These are phyloP conservation scores for Cucumis sativus DNA, from an alignment of 306 rosid species.

Conservation along the genomic window Cucumber_9930_V3 NC_026657.2:572501-573000, in stretches of 20 bases:
- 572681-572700: slow-evolving; percentile 25
- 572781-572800: background rate
- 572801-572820: slow-evolving; percentile 17
- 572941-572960: slow-evolving; percentile 27
- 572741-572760: slow-evolving; percentile 18
- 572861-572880: slow-evolving; percentile 26
- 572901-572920: slow-evolving; percentile 22
- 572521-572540: too few species aligned
- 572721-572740: slow-evolving; percentile 24
- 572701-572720: slow-evolving; percentile 16
- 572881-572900: slow-evolving; percentile 25
- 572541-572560: too few species aligned
- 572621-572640: background rate
- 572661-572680: slow-evolving; percentile 9
- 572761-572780: background rate
- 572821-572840: slow-evolving; percentile 8
- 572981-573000: too few species aligned
- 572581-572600: too few species aligned
- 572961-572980: background rate
- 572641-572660: slow-evolving; percentile 7
- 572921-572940: slow-evolving; percentile 18
- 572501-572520: too few species aligned
- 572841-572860: slow-evolving; percentile 20
- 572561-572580: too few species aligned
- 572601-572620: background rate